phyloP scores from a whole-genome alignment of 768 basidiomycete genomes.

The Tylopilus balloui region DNA sequence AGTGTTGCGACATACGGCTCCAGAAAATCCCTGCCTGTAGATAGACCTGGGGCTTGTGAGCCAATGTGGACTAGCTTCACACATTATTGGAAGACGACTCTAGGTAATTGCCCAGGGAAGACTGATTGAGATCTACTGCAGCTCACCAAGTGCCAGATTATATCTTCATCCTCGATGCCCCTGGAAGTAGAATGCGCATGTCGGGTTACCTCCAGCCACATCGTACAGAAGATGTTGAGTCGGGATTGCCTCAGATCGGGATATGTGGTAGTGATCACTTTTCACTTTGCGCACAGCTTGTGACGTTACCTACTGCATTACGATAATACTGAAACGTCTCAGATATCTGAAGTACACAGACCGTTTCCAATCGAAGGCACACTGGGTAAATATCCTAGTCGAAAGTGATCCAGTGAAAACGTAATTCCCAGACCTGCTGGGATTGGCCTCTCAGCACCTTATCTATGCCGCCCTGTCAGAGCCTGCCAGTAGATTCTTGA shows the following conservation, averaged over 20 bases:
- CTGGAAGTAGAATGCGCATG: slow-evolving; percentile 33
- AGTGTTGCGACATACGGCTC: slow-evolving; percentile 46
- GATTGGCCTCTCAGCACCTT: background rate
- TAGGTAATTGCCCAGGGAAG: slow-evolving; percentile 47
- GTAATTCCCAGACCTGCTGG: background rate
- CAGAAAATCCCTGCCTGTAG: slow-evolving; percentile 38
- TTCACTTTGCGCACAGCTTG: slow-evolving; percentile 66
- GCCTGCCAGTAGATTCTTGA: slow-evolving; percentile 81
- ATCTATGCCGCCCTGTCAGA: slow-evolving; percentile 59
- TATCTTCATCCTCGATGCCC: slow-evolving; percentile 68
- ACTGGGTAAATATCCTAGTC: background rate
- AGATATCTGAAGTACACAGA: slow-evolving; percentile 10
- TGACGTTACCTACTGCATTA: slow-evolving; percentile 10
- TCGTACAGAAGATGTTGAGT: slow-evolving; percentile 49
- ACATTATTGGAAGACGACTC: slow-evolving; percentile 75
- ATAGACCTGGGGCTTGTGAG: slow-evolving; percentile 56
- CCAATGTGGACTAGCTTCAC: slow-evolving; percentile 90
- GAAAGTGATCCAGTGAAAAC: background rate
- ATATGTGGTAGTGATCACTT: slow-evolving; percentile 88
- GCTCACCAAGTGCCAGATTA: slow-evolving; percentile 58
- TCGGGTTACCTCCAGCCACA: slow-evolving; percentile 61
- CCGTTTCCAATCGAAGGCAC: background rate
- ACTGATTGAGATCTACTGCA: background rate
- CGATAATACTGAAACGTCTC: slow-evolving; percentile 4
- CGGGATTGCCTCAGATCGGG: slow-evolving; percentile 74